phyloP scores from a whole-genome alignment of 2,329 filamentous ascomycete species.

The Microcyclosporella mali region DNA sequence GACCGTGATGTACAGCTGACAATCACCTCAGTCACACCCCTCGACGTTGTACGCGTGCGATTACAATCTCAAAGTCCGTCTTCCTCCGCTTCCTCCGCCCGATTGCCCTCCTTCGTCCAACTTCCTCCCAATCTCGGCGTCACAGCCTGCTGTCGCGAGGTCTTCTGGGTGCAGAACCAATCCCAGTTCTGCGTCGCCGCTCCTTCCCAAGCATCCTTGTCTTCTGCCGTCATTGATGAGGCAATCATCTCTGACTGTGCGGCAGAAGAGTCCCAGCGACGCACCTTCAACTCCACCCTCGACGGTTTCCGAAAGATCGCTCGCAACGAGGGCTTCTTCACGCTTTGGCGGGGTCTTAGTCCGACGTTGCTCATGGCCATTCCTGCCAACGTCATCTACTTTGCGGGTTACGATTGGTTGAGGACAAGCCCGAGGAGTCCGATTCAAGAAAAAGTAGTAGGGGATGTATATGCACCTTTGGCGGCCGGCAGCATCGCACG shows the following conservation, averaged over 20 bases:
- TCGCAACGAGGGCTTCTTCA: slow-evolving; percentile 77
- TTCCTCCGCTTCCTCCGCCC: slow-evolving; percentile 43
- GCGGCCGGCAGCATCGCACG: slow-evolving; percentile 73
- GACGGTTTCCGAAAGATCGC: slow-evolving; percentile 93
- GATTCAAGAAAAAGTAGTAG: slow-evolving; percentile 51
- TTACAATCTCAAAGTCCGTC: slow-evolving; percentile 71
- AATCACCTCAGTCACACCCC: slow-evolving; percentile 67
- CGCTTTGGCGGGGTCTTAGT: slow-evolving; percentile 88
- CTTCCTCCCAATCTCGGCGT: slow-evolving; percentile 82
- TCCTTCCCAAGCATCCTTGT: slow-evolving; percentile 26
- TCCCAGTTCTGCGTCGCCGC: slow-evolving; percentile 70
- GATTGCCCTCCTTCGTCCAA: slow-evolving; percentile 53
- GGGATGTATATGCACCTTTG: slow-evolving; percentile 70
- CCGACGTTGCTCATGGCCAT: slow-evolving; percentile 91
- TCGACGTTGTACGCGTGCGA: slow-evolving; percentile 93
- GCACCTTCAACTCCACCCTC: slow-evolving; percentile 81
- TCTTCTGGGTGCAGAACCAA: slow-evolving; percentile 90
- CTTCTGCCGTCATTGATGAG: slow-evolving; percentile 33
- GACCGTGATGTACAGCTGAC: neutral
- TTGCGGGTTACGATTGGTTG: slow-evolving; percentile 95
- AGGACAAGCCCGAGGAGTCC: slow-evolving; percentile 69
- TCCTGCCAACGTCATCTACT: slow-evolving; percentile 96
- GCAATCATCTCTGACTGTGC: slow-evolving; percentile 62
- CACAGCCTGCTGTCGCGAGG: slow-evolving; percentile 90
- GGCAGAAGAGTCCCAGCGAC: slow-evolving; percentile 77